Conservation (phyloP, 2,329 filamentous ascomycete genomes). For the Incumbomyces delicatus region DNA sequence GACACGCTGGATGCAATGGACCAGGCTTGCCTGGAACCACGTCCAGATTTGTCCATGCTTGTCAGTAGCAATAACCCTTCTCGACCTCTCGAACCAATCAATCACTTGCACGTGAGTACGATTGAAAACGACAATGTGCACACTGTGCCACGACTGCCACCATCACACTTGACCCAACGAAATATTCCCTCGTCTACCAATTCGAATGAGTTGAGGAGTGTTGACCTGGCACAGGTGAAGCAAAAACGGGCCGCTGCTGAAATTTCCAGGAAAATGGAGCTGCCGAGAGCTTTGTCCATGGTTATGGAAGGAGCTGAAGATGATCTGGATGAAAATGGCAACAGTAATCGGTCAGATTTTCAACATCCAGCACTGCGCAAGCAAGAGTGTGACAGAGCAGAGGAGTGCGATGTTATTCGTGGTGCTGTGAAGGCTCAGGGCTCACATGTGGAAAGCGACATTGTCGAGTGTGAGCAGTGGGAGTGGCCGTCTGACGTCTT, state of each 20-base stretch:
- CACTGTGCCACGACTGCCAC: not conserved
- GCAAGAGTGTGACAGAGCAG: slow-evolving; percentile 9
- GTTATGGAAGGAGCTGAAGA: slow-evolving; percentile 19
- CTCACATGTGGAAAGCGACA: too few species aligned
- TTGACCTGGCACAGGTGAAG: not conserved
- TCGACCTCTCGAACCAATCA: not conserved
- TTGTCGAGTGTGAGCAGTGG: slow-evolving; percentile 11
- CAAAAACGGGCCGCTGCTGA: not conserved
- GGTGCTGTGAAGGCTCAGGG: not conserved
- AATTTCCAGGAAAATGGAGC: not conserved
- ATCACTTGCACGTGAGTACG: not conserved
- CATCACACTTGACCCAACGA: not conserved
- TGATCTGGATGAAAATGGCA: slow-evolving; percentile 1
- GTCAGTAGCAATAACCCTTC: not conserved
- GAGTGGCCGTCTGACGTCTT: slow-evolving; percentile 22
- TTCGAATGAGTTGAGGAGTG: not conserved
- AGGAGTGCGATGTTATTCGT: slow-evolving; percentile 2
- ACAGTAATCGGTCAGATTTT: not conserved
- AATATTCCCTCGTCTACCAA: not conserved
- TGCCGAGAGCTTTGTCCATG: slow-evolving; percentile 15
- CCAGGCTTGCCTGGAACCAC: not conserved
- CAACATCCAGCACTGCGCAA: not conserved
- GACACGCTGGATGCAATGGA: slow-evolving; percentile 2
- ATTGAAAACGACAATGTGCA: not conserved
- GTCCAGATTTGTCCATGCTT: not conserved